Evolutionary conservation across 805 yeast genomes (phyloP), one percentile per base, ranked within the genome.

Genomic region (Kazachstania taianensis): DNA sequence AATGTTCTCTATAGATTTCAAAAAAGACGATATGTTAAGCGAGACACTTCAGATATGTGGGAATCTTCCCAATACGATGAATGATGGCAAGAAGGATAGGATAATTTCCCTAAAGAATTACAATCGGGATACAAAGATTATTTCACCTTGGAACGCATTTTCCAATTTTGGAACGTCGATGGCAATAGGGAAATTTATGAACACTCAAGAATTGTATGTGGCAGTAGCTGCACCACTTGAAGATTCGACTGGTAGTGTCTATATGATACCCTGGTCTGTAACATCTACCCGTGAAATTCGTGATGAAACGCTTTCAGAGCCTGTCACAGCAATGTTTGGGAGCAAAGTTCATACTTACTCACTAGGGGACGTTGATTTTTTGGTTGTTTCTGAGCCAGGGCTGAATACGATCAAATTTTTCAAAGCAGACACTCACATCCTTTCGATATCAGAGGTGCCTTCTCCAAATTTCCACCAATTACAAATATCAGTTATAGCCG

Each of bases 341-440:
- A 46, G 60, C 0, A 44, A 57, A 2, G 41, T 72, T 28, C 53
- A 57, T 1, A 44, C 44, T 1, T 55, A 65, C 41, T 46, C 39
- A 1, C 14, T 61, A 0, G 38, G 49, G 5, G 61, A 50, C 4
- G 24, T 47, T 1, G 60, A 66, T 7, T 61, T 63, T 33, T 49
- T 75, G 6, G 62, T 68, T 0, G 62, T 73, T 4, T 52, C 73
- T 1, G 66, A 70, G 35, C 81, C 82, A 0, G 81, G 82, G 0
- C 28, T 49, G 0, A 71, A 76, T 4, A 41, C 47, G 1, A 33
- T 77, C 1, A 62, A 64, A 32, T 38, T 73, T 5, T 43, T 48
- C 14, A 10, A 44, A 49, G 19, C 40, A 44, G n/a, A 50, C 40
- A 18, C 25, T 53, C 25, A 44, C 59, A 13, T 59, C 48, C 1